These are phyloP conservation scores for Marasmius tenuissimus DNA, from an alignment of 1,284 basidiomycete species.

Conservation along the genomic window DNA sequence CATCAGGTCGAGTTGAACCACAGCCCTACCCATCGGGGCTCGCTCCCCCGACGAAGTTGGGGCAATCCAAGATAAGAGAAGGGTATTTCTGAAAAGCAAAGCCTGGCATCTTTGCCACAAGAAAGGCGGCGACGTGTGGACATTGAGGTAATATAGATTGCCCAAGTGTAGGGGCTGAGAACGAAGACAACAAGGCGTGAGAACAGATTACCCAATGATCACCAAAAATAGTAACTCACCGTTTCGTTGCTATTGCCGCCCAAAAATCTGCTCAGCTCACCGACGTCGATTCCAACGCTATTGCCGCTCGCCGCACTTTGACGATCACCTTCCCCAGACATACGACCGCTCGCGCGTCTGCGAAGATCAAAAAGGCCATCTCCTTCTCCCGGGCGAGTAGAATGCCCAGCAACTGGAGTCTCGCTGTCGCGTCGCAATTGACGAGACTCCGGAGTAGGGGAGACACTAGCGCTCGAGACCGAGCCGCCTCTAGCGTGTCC, in stretches of 20 bases:
- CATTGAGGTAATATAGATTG: conserved; percentile 86
- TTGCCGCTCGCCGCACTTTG: conserved; percentile 27
- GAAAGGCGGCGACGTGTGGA: conserved; percentile 77
- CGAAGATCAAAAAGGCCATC: conserved; percentile 66
- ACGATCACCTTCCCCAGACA: conserved; percentile 30
- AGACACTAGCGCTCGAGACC: conserved; percentile 30
- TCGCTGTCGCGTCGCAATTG: conserved; percentile 2
- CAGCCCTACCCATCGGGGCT: conserved; percentile 54
- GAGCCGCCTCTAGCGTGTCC: conserved; percentile 31
- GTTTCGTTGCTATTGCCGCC: conserved; percentile 25
- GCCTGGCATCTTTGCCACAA: conserved; percentile 86
- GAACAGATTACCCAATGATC: conserved; percentile 1
- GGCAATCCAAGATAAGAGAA: conserved; percentile 82
- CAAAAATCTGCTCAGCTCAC: conserved; percentile 35
- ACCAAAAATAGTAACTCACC: conserved; percentile 27
- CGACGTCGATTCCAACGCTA: conserved; percentile 38
- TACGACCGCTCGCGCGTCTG: conserved; percentile 52
- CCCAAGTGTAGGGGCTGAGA: conserved; percentile 79
- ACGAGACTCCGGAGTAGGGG: conserved; percentile 30
- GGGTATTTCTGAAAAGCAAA: conserved; percentile 75
- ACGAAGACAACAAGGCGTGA: conserved; percentile 10
- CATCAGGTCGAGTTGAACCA: conserved; percentile 79
- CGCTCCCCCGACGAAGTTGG: conserved; percentile 44
- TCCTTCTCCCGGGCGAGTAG: conserved; percentile 20
- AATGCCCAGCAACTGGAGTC: neutral